Base-by-base conservation (phyloP, 2,329 filamentous ascomycete genomes). In the Phaeosphaeriaceae sp. region DNA sequence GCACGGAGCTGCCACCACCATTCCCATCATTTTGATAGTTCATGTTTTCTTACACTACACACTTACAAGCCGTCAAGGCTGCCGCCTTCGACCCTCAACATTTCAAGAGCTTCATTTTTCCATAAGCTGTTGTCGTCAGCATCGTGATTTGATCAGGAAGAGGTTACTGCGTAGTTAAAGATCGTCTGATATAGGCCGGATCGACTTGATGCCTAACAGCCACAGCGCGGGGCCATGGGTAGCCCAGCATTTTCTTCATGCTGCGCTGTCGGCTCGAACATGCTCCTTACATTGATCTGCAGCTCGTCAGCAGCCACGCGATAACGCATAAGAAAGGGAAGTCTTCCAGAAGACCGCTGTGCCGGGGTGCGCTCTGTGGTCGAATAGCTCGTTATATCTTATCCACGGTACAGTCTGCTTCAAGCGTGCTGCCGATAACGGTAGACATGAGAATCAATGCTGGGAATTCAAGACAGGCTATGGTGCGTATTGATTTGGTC, bases 291-390 rank as follows among this genome's bases (percentile, higher is more conserved):
- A 15, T 22, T 40, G 48, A 53, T 42, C 51, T 48, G 20, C 51
- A 27, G 9, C 44, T 46, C 20, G n/a, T 53, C 27, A 27, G 31
- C 51, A 41, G 44, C 44, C 21, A 53, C 21, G 17, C 36, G 27
- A 31, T 19, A 50, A 49, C 4, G 53, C 53, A 54, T 54, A 25
- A 27, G 9, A 41, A 25, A 27, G n/a, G n/a, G 27, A 11, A 22
- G 48, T n/a, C 50, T 54, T 56, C 56, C 46, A 56, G 58, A 57
- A 51, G 11, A 40, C 40, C 57, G 54, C 56, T 51, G 48, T 54
- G 57, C 54, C 10, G 17, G 24, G 31, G 11, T 36, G 9, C 22
- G 17, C 5, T 27, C 17, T 13, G 21, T 36, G 31, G 31, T 22
- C 24, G n/a, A 51, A 11, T 51, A 33, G 48, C 40, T 20, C 25